Evolutionary conservation across 805 yeast genomes (phyloP), one percentile per base, ranked within the genome.

Genomic region (Wickerhamomyces silvicola): DNA sequence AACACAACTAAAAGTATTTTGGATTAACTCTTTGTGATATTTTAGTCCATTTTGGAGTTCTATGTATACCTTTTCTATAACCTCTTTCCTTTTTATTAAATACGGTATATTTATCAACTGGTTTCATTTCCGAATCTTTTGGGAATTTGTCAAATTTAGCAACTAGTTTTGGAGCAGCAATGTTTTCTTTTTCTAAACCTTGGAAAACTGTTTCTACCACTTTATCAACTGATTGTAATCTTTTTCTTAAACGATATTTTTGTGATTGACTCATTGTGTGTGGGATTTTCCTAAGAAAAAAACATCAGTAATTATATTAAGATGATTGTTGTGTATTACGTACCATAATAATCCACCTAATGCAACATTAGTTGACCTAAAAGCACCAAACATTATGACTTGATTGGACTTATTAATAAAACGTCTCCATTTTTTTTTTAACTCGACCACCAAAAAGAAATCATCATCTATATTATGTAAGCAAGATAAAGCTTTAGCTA

Each of bases 11-110:
- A 39, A 47, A 50, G 33, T 43, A 37, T 26, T 49, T 69, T 27
- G 96, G 96, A 51, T 83, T 81, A 37, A 72, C 76, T 64, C 96
- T 78, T 57, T 79, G 70, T 7, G 94, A 75, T 41, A 75, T 56
- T 63, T 80, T 86, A 33, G 97, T 87, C 94, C 95, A 87, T 54
- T 87, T 84, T 14, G 96, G 95, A 26, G 81, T 82, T 57, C 77
- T 62, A 52, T 90, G 97, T 17, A 84, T 76, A 42, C 88, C 78
- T 62, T 87, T 90, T 64, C 97, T 76, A 61, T 90, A 92, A 14
- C 78, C 79, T 49, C 70, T 75, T 10, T 78, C 71, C 48, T 76
- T 76, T 57, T 73, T 81, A 60, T 75, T 78, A 62, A 83, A 90
- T 2, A 86, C 80, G 28, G 94, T 78, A 61, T 92, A 92, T 59